These are phyloP conservation scores for Phialocephala subalpina DNA, from an alignment of 2,329 filamentous ascomycete genomes.

Conservation along the genomic window DNA sequence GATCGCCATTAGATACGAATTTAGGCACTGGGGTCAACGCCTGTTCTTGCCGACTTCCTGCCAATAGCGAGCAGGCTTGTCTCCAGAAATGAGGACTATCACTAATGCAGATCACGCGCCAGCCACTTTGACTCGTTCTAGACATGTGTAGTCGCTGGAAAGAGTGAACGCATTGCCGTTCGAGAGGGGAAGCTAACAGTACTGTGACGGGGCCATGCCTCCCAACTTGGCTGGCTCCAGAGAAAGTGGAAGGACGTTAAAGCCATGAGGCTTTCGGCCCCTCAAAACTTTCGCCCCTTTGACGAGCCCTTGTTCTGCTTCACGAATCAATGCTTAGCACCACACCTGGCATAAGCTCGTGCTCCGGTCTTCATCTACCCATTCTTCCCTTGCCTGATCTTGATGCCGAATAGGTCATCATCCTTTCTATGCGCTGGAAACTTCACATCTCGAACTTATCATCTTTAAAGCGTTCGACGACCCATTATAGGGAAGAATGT, in stretches of 20 bases:
- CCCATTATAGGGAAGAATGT: slow-evolving; percentile 33
- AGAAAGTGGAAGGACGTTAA: slow-evolving; percentile 40
- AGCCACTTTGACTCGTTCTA: slow-evolving; percentile 39
- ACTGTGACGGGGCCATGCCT: slow-evolving; percentile 23
- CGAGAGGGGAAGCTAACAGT: slow-evolving; percentile 26
- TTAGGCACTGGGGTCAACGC: slow-evolving; percentile 38
- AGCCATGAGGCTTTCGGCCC: slow-evolving; percentile 40
- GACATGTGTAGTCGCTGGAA: slow-evolving; percentile 30
- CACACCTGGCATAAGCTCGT: slow-evolving; percentile 40
- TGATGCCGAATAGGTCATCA: slow-evolving; percentile 35
- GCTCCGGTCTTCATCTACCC: slow-evolving; percentile 40
- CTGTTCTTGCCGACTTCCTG: slow-evolving; percentile 7
- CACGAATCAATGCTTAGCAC: slow-evolving; percentile 43
- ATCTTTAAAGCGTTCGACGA: slow-evolving; percentile 30
- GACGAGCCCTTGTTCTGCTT: slow-evolving; percentile 33
- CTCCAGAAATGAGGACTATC: slow-evolving; percentile 28
- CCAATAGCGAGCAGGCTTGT: slow-evolving; percentile 24
- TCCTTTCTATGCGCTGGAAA: slow-evolving; percentile 33
- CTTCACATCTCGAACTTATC: slow-evolving; percentile 11
- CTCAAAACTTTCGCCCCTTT: slow-evolving; percentile 38
- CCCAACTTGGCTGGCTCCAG: slow-evolving; percentile 29
- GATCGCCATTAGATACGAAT: slow-evolving; percentile 40
- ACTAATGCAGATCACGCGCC: slow-evolving; percentile 43
- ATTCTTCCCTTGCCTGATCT: slow-evolving; percentile 35
- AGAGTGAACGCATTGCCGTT: slow-evolving; percentile 31